A percentile compares a stretch with the other conserved stretches of the same genome.
Conservation (phyloP, 2,329 filamentous ascomycete genomes). For the Apiospora koreana region DNA sequence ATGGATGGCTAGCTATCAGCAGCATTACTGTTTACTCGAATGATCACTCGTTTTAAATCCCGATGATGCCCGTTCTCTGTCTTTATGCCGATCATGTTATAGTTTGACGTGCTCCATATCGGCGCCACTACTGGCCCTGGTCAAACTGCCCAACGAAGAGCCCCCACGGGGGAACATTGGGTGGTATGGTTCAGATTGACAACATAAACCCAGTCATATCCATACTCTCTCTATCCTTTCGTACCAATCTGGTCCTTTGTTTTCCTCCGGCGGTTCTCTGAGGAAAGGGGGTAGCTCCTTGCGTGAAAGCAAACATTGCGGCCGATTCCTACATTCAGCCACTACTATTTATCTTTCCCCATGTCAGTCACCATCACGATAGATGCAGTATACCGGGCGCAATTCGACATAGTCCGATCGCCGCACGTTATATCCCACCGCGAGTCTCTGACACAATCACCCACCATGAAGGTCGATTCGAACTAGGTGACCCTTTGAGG, state of each 20-base stretch:
- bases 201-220: background rate
- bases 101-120: background rate
- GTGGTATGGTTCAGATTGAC: background rate
- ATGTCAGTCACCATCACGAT: too few relatives aligned
- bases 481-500: too few relatives aligned
- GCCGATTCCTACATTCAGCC: too few relatives aligned
- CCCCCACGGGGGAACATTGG: too few relatives aligned
- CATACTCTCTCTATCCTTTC: background rate
- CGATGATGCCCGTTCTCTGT: background rate
- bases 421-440: too few relatives aligned
- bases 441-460: too few relatives aligned
- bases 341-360: too few relatives aligned
- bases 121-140: background rate
- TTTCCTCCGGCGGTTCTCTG: background rate
- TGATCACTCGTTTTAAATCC: background rate
- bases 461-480: too few relatives aligned
- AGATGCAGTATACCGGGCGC: too few relatives aligned
- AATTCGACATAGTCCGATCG: too few relatives aligned
- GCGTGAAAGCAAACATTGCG: too few relatives aligned
- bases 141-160: background rate
- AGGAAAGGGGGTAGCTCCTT: too few relatives aligned
- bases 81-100: background rate
- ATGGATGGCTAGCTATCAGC: background rate
- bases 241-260: background rate
- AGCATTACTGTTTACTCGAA: background rate